A percentile compares a stretch with the other conserved stretches of the same genome.
Conservation (phyloP, 805 yeast species). For the Lachancea kluyveri region DNA sequence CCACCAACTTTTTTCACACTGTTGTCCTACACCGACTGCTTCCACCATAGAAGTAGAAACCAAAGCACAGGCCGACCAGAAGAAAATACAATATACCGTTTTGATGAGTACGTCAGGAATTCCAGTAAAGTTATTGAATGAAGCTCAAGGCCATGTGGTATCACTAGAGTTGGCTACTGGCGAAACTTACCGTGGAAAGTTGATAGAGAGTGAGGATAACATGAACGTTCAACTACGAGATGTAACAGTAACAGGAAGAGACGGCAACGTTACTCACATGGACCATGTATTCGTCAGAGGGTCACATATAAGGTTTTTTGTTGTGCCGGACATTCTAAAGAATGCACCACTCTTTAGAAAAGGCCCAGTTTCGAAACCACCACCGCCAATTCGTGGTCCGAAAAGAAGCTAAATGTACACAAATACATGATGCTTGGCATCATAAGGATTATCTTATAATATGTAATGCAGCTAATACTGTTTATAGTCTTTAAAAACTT, state of each 20-base stretch:
- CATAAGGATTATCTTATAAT: too few species aligned
- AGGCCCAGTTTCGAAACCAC: constrained; percentile 50
- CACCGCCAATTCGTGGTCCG: constrained; percentile 67
- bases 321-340: constrained; percentile 80
- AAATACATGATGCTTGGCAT: too few species aligned
- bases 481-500: too few species aligned
- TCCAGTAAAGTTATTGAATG: constrained; percentile 81
- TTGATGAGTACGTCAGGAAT: constrained; percentile 44
- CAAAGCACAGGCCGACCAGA: neutral
- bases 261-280: constrained; percentile 69
- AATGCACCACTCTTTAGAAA: constrained; percentile 84
- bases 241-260: constrained; percentile 69
- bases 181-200: constrained; percentile 80
- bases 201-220: constrained; percentile 83
- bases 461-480: too few species aligned
- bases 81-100: neutral
- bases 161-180: constrained; percentile 82
- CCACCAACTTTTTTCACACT: too few species aligned
- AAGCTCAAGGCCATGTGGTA: constrained; percentile 83
- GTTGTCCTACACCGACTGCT: too few species aligned
- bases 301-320: constrained; percentile 76
- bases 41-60: too few species aligned
- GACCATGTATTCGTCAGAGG: constrained; percentile 89
- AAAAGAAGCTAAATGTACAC: constrained; percentile 35
- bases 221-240: constrained; percentile 88